These are phyloP conservation scores for Saccharomycopsis microspora DNA, from an alignment of 805 yeast genomes.

Conservation along the genomic window DNA sequence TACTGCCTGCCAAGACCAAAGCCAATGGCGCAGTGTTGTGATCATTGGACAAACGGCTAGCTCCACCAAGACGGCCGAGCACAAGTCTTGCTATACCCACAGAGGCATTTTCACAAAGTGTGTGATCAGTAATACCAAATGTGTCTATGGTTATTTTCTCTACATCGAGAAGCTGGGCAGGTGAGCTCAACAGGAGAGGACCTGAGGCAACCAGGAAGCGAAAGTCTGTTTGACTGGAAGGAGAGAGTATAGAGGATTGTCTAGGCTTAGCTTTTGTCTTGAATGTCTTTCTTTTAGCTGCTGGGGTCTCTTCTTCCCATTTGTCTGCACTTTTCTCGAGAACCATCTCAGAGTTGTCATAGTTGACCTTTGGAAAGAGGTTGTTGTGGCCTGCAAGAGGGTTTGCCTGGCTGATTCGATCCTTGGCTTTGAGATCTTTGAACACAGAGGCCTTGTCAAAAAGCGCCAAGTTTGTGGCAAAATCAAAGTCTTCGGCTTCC, in stretches of 20 bases:
- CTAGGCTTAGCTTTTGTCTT: background rate
- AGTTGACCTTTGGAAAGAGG: constrained; percentile 36
- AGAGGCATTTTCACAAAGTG: constrained; percentile 57
- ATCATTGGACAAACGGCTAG: constrained; percentile 50
- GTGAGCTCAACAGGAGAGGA: constrained; percentile 50
- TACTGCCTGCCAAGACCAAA: constrained; percentile 60
- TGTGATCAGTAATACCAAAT: constrained; percentile 34
- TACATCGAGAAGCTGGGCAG: constrained; percentile 69
- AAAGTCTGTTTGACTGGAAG: constrained; percentile 6
- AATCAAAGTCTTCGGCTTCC: constrained; percentile 63
- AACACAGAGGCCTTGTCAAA: constrained; percentile 76
- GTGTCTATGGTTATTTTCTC: constrained; percentile 48
- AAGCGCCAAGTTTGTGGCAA: constrained; percentile 66
- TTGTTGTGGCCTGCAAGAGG: constrained; percentile 73
- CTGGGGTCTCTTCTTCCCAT: constrained; percentile 32
- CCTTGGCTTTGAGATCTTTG: constrained; percentile 59
- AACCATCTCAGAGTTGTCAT: constrained; percentile 68
- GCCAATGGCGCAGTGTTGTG: constrained; percentile 76
- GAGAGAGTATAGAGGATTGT: constrained; percentile 4
- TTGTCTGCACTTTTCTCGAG: constrained; percentile 36
- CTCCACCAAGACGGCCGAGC: constrained; percentile 57
- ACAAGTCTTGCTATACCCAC: constrained; percentile 51
- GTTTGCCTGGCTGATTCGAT: constrained; percentile 44
- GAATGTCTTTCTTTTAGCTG: background rate
- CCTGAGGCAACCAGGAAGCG: constrained; percentile 15